Evolutionary conservation across 2,329 filamentous ascomycete species (phyloP).

Genomic region (Colletotrichum incanum): DNA sequence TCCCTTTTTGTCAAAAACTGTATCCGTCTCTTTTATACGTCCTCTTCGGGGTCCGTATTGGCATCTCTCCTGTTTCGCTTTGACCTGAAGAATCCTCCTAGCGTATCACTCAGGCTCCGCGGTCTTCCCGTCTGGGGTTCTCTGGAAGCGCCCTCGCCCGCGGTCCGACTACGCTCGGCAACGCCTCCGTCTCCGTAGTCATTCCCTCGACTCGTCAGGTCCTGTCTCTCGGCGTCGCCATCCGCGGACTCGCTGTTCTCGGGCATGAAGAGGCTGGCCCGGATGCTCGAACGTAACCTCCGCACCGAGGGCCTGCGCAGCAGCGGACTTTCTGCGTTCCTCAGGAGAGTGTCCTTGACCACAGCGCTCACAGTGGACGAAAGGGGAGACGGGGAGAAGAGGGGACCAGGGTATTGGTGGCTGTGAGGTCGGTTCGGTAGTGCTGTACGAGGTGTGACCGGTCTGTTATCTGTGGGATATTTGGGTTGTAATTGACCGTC

Average conservation of each 20-base stretch:
- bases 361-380: slow-evolving; percentile 73
- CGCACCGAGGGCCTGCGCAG: slow-evolving; percentile 61
- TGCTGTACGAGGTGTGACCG: slow-evolving; percentile 43
- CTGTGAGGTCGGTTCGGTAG: slow-evolving; percentile 50
- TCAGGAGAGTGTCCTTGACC: slow-evolving; percentile 69
- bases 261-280: slow-evolving; percentile 70
- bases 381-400: slow-evolving; percentile 73
- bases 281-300: slow-evolving; percentile 65
- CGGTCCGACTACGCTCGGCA: slow-evolving; percentile 36
- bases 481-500: slow-evolving; percentile 47
- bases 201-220: not conserved
- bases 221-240: slow-evolving; percentile 42
- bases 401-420: slow-evolving; percentile 61
- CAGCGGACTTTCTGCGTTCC: slow-evolving; percentile 59
- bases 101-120: slow-evolving; percentile 59
- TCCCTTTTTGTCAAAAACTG: not conserved
- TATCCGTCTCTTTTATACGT: slow-evolving; percentile 8
- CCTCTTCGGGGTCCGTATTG: slow-evolving; percentile 45
- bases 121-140: slow-evolving; percentile 50
- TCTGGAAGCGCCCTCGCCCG: slow-evolving; percentile 32
- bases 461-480: slow-evolving; percentile 43
- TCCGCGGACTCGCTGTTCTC: slow-evolving; percentile 57
- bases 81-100: slow-evolving; percentile 58
- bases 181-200: slow-evolving; percentile 15
- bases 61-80: slow-evolving; percentile 50